These are phyloP conservation scores for Dittrichia graveolens DNA, from an alignment of 129 eudicot species.

Conservation along the genomic window DNA sequence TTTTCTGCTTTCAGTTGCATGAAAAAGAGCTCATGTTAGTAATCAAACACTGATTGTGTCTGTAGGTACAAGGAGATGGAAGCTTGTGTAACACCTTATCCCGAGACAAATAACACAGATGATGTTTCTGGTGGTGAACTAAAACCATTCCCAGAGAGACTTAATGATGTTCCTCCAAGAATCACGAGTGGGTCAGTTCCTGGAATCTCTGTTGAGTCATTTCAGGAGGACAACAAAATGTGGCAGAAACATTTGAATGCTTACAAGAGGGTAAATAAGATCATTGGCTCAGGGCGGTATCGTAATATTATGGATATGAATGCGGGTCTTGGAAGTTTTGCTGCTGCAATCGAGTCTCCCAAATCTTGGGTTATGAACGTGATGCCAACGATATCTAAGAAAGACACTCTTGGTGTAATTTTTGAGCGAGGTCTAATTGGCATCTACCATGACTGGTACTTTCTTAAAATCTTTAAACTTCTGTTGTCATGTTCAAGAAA, in stretches of 20 bases:
- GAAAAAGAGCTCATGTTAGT: background rate
- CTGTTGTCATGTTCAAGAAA: background rate
- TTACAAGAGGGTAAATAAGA: slow-evolving; percentile 61
- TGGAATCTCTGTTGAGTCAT: slow-evolving; percentile 57
- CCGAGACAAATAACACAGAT: slow-evolving; percentile 40
- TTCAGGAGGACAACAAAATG: slow-evolving; percentile 49
- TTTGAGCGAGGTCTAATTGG: slow-evolving; percentile 68
- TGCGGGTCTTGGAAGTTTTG: slow-evolving; percentile 74
- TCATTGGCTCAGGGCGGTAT: slow-evolving; percentile 62
- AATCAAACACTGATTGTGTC: background rate
- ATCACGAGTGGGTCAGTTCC: slow-evolving; percentile 48
- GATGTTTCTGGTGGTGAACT: slow-evolving; percentile 64
- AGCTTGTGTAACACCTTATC: slow-evolving; percentile 57
- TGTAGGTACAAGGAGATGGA: slow-evolving; percentile 68
- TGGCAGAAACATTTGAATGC: slow-evolving; percentile 68
- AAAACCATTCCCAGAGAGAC: slow-evolving; percentile 60
- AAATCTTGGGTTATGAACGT: slow-evolving; percentile 73
- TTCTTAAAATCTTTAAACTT: background rate
- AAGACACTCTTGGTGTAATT: slow-evolving; percentile 57
- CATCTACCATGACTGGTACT: slow-evolving; percentile 70
- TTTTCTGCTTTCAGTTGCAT: background rate
- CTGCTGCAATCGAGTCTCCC: slow-evolving; percentile 62
- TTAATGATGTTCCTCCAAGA: slow-evolving; percentile 57
- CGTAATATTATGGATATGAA: slow-evolving; percentile 78
- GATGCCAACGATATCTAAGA: slow-evolving; percentile 60